These are phyloP conservation scores for Paracorniculantispora psalliotae DNA, from an alignment of 2,329 filamentous ascomycete species.

Conservation along the genomic window DNA sequence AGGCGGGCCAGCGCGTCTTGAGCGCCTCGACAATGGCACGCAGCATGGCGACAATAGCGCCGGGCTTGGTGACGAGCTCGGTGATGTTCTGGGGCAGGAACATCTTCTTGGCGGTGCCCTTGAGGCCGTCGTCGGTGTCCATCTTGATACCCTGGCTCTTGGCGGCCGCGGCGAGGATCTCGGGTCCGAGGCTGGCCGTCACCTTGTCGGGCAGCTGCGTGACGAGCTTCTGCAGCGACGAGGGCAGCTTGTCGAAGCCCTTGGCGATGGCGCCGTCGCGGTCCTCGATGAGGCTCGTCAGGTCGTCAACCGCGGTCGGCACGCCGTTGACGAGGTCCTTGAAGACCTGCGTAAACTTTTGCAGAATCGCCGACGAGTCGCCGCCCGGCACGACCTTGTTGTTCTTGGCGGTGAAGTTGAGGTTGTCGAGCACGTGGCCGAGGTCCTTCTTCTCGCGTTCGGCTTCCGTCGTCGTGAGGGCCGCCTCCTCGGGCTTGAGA, in stretches of 20 bases:
- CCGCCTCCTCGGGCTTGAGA: slow-evolving; percentile 14
- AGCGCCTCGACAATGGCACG: slow-evolving; percentile 87
- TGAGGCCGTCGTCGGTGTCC: slow-evolving; percentile 51
- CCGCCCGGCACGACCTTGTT: slow-evolving; percentile 79
- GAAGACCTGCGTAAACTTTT: slow-evolving; percentile 82
- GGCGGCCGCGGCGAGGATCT: slow-evolving; percentile 73
- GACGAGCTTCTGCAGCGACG: slow-evolving; percentile 79
- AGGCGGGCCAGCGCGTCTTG: slow-evolving; percentile 81
- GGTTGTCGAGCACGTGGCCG: slow-evolving; percentile 69
- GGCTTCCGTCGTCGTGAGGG: slow-evolving; percentile 34
- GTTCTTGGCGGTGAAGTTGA: slow-evolving; percentile 79
- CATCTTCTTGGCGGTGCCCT: slow-evolving; percentile 60
- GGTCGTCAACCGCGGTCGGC: slow-evolving; percentile 87
- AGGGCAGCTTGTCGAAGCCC: slow-evolving; percentile 64
- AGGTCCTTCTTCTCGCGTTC: slow-evolving; percentile 65
- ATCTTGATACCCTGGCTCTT: slow-evolving; percentile 64
- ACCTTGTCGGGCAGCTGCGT: slow-evolving; percentile 79
- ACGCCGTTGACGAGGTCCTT: slow-evolving; percentile 90
- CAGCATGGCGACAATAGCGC: slow-evolving; percentile 78
- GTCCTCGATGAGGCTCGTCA: slow-evolving; percentile 60
- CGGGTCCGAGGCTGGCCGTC: slow-evolving; percentile 69
- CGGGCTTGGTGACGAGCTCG: slow-evolving; percentile 77
- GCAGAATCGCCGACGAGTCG: slow-evolving; percentile 72
- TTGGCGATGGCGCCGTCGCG: slow-evolving; percentile 55
- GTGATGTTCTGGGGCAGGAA: slow-evolving; percentile 68